phyloP scores from a whole-genome alignment of 2,329 filamentous ascomycete genomes.

The Trichoderma harzianum region DNA sequence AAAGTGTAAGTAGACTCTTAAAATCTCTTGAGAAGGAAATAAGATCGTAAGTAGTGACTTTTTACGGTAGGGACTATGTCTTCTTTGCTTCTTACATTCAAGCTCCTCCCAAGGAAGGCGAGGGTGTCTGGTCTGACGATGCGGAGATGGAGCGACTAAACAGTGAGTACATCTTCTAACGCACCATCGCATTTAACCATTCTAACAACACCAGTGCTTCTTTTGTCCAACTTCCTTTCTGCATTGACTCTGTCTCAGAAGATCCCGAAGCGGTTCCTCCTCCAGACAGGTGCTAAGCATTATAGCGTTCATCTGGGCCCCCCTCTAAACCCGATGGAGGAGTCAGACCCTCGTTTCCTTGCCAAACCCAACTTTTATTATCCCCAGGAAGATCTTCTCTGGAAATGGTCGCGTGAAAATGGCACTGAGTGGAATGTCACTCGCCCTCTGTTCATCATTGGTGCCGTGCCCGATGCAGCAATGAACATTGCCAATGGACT shows the following conservation, averaged over 20 bases:
- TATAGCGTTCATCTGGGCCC: background rate
- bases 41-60: fast-evolving
- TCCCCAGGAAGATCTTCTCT: background rate
- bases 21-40: background rate
- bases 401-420: background rate
- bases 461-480: constrained; percentile 1
- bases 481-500: background rate
- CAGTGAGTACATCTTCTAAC: background rate
- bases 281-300: constrained; percentile 11
- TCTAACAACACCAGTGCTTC: background rate
- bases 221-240: constrained; percentile 2
- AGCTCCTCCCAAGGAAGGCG: background rate
- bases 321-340: background rate
- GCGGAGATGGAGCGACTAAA: constrained; percentile 4
- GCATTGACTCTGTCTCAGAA: background rate
- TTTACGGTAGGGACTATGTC: constrained; percentile 7
- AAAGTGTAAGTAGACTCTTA: background rate
- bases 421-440: constrained; percentile 4
- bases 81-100: constrained; percentile 18
- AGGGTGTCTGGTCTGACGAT: constrained; percentile 3
- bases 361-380: background rate
- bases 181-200: no score
- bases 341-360: background rate
- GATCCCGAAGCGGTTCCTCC: background rate
- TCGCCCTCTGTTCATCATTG: constrained; percentile 1